Percentiles rank a stretch among this genome's conserved stretches.
Evolutionary conservation across 1,139 yeast genomes (phyloP).

Genomic region (Sugiyamaella paludigena): DNA sequence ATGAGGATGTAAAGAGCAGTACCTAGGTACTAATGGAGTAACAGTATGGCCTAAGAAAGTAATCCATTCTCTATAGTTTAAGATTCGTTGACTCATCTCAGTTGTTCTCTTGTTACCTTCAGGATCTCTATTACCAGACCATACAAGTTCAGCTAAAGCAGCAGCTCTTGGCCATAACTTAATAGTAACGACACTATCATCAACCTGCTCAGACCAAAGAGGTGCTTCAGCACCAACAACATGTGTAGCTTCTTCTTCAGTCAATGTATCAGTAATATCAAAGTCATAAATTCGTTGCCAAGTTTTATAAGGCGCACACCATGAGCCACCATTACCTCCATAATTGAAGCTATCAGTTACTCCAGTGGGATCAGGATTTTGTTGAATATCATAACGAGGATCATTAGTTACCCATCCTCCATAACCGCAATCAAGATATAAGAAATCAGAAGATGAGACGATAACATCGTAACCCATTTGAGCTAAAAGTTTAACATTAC

Average conservation of each 20-base stretch:
- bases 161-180: slow-evolving; percentile 51
- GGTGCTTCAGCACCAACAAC: slow-evolving; percentile 49
- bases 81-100: slow-evolving; percentile 43
- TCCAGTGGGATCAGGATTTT: slow-evolving; percentile 30
- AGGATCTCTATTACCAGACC: slow-evolving; percentile 47
- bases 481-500: slow-evolving; percentile 38
- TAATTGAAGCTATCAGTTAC: slow-evolving; percentile 32
- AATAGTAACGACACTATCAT: slow-evolving; percentile 41
- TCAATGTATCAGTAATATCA: slow-evolving; percentile 42
- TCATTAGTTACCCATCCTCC: slow-evolving; percentile 48
- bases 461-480: slow-evolving; percentile 46
- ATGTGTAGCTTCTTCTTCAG: slow-evolving; percentile 38
- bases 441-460: slow-evolving; percentile 42
- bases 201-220: slow-evolving; percentile 49
- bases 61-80: slow-evolving; percentile 47
- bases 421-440: slow-evolving; percentile 50
- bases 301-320: slow-evolving; percentile 52
- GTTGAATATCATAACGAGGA: slow-evolving; percentile 35
- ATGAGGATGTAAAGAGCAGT: slow-evolving; percentile 45
- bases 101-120: slow-evolving; percentile 39
- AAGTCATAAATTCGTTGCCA: slow-evolving; percentile 49
- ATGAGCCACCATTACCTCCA: slow-evolving; percentile 44
- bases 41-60: slow-evolving; percentile 43
- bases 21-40: slow-evolving; percentile 45
- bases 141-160: slow-evolving; percentile 47